Conservation (phyloP, 2,329 filamentous ascomycete species). For the Rhytidhysteron rufulum region DNA sequence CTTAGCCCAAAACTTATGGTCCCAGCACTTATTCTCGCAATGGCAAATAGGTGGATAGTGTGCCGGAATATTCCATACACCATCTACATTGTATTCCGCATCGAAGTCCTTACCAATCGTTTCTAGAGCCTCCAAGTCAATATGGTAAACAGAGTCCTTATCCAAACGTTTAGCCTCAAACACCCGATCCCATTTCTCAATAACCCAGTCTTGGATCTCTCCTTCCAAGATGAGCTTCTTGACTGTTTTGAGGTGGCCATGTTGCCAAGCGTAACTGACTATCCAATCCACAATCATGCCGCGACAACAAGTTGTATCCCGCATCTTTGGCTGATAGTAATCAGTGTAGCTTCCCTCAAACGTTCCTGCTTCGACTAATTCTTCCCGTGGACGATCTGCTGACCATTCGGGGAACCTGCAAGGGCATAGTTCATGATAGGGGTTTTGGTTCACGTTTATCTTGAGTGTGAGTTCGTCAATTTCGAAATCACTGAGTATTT, state of each 20-base stretch:
- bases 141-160: background rate
- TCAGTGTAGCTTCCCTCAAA: no score
- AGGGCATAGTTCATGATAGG: no score
- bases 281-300: conserved; percentile 13
- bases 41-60: conserved; percentile 5
- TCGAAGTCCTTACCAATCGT: conserved; percentile 1
- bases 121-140: conserved; percentile 4
- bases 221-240: conserved; percentile 7
- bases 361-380: no score
- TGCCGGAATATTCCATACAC: conserved; percentile 1
- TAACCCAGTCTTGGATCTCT: conserved; percentile 14
- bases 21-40: background rate
- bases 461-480: no score
- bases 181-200: conserved; percentile 12
- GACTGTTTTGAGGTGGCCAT: conserved; percentile 7
- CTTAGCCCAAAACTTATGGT: no score
- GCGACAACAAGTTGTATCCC: conserved; percentile 4
- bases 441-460: no score
- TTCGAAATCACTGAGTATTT: no score
- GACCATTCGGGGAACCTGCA: no score
- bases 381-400: no score
- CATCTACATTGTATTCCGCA: background rate
- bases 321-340: background rate
- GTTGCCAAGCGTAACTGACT: conserved; percentile 9
- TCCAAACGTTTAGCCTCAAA: conserved; percentile 6